phyloP scores from a whole-genome alignment of 805 yeast genomes.

The Danielia reshetovae region DNA sequence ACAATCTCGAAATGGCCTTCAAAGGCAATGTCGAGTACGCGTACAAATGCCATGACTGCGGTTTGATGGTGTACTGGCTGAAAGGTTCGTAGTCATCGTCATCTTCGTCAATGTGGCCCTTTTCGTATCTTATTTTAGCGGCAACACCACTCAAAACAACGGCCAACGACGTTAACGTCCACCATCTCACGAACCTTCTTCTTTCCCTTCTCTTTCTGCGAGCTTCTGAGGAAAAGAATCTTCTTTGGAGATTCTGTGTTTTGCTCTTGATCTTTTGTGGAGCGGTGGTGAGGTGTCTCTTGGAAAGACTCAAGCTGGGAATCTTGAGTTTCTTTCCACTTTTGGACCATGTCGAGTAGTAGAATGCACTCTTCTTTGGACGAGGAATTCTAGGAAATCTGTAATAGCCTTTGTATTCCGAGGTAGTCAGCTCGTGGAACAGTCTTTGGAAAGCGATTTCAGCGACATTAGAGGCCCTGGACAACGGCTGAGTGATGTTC shows the following conservation, averaged over 20 bases:
- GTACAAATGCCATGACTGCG: slow-evolving; percentile 85
- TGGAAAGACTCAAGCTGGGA: slow-evolving; percentile 22
- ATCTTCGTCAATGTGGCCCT: slow-evolving; percentile 26
- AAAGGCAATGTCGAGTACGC: slow-evolving; percentile 88
- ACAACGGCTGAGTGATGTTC: slow-evolving; percentile 40
- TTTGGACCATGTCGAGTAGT: slow-evolving; percentile 44
- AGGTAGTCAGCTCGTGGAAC: slow-evolving; percentile 9
- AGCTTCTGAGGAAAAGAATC: slow-evolving; percentile 43
- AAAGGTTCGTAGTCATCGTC: slow-evolving; percentile 23
- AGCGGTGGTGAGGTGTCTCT: slow-evolving; percentile 33
- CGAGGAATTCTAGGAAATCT: slow-evolving; percentile 52
- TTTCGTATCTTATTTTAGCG: slow-evolving; percentile 39
- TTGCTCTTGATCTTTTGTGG: slow-evolving; percentile 32
- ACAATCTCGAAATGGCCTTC: slow-evolving; percentile 83
- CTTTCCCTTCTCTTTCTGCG: slow-evolving; percentile 36
- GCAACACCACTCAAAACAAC: slow-evolving; percentile 54
- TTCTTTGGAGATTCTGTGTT: slow-evolving; percentile 33
- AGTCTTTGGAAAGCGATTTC: slow-evolving; percentile 24
- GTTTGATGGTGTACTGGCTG: slow-evolving; percentile 46
- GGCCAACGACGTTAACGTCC: slow-evolving; percentile 52
- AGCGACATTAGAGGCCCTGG: slow-evolving; percentile 37
- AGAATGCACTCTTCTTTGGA: slow-evolving; percentile 51
- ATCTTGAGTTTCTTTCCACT: slow-evolving; percentile 9
- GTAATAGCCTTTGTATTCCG: slow-evolving; percentile 12
- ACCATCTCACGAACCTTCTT: slow-evolving; percentile 44